Evolutionary conservation across 106 monocot species (phyloP).

Genomic region (Vanilla planifolia): DNA sequence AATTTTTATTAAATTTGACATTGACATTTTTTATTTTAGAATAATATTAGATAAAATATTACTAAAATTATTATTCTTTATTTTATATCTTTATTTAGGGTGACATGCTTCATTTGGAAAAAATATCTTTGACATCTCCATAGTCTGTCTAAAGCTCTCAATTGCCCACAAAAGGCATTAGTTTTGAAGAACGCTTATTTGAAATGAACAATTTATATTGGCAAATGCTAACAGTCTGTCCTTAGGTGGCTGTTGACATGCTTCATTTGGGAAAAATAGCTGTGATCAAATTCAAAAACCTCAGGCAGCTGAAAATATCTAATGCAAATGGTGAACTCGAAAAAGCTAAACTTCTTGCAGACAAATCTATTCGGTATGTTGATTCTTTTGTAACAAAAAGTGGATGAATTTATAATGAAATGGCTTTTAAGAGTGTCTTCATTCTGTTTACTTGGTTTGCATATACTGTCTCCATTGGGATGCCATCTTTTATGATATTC

Average conservation of each 20-base stretch:
- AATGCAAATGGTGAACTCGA: conserved; percentile 35
- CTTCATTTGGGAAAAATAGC: conserved; percentile 70
- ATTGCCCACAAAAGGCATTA: too few species aligned
- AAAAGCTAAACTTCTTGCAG: conserved; percentile 38
- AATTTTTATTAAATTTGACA: too few species aligned
- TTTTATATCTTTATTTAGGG: too few species aligned
- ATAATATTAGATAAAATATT: too few species aligned
- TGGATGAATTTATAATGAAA: not conserved
- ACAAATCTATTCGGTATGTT: conserved; percentile 50
- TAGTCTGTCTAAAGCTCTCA: too few species aligned
- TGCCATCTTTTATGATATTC: not conserved
- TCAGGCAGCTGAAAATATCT: conserved; percentile 27
- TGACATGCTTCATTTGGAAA: too few species aligned
- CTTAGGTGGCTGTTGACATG: conserved; percentile 54
- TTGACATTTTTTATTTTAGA: too few species aligned
- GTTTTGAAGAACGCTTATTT: too few species aligned
- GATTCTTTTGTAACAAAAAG: not conserved
- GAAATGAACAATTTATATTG: too few species aligned
- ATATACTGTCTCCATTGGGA: not conserved
- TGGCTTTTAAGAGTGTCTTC: not conserved
- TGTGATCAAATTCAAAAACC: conserved; percentile 25
- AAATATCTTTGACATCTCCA: too few species aligned
- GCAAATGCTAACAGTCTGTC: too few species aligned
- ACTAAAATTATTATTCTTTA: too few species aligned
- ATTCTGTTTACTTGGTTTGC: not conserved